Evolutionary conservation across 768 basidiomycete species (phyloP).

Genomic region (Harrya chromipes): DNA sequence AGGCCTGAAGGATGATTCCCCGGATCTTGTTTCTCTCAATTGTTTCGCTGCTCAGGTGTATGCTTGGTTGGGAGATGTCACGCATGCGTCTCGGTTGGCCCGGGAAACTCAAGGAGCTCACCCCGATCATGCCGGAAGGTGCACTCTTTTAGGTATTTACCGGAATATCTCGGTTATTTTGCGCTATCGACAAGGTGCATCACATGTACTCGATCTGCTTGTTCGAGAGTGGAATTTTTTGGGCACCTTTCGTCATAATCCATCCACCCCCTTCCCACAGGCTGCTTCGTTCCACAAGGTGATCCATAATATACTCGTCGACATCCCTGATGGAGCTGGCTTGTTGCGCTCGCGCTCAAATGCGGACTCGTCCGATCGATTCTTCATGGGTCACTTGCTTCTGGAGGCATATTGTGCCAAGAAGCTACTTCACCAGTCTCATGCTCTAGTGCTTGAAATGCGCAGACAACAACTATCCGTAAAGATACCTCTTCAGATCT

Average conservation of each 20-base stretch:
- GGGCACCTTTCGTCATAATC: conserved; percentile 17
- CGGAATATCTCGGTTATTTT: conserved; percentile 37
- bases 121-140: conserved; percentile 20
- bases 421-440: conserved; percentile 35
- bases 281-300: conserved; percentile 28
- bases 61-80: conserved; percentile 38
- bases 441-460: conserved; percentile 42
- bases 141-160: conserved; percentile 31
- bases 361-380: conserved; percentile 28
- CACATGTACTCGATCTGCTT: conserved; percentile 39
- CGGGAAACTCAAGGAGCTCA: conserved; percentile 23
- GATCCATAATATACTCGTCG: conserved; percentile 26
- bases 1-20: conserved; percentile 18
- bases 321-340: conserved; percentile 33
- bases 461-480: conserved; percentile 33
- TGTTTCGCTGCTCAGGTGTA: conserved; percentile 32
- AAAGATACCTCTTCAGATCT: conserved; percentile 28
- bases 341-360: conserved; percentile 21
- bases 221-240: conserved; percentile 38
- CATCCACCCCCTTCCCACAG: conserved; percentile 5
- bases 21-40: conserved; percentile 16
- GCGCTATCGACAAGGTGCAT: conserved; percentile 31
- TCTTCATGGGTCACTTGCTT: conserved; percentile 38
- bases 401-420: conserved; percentile 38
- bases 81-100: conserved; percentile 31